A percentile compares a stretch with the other conserved stretches of the same genome.
These are phyloP conservation scores for Leccinellum albellum DNA, from an alignment of 768 basidiomycete genomes.

Conservation along the genomic window DNA sequence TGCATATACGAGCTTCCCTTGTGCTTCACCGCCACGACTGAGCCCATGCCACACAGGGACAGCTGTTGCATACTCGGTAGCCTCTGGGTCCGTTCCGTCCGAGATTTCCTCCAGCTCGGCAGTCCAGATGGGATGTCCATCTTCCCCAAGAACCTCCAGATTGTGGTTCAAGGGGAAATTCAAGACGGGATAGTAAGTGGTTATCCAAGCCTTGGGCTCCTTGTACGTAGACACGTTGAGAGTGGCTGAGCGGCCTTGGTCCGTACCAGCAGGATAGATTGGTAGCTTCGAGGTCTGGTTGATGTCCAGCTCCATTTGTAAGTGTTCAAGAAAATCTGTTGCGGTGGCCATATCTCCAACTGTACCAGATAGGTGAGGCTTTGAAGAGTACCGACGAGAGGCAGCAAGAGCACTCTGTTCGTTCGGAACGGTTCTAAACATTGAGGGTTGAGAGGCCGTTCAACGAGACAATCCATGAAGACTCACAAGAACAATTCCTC, in stretches of 20 bases:
- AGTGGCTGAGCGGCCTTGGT: slow-evolving; percentile 50
- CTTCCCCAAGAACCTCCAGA: slow-evolving; percentile 52
- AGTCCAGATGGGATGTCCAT: slow-evolving; percentile 49
- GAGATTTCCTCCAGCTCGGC: slow-evolving; percentile 65
- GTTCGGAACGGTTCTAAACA: too few relatives aligned
- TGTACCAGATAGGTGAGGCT: slow-evolving; percentile 61
- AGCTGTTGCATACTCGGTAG: slow-evolving; percentile 50
- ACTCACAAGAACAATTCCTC: too few relatives aligned
- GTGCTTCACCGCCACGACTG: slow-evolving; percentile 59
- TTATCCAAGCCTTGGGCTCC: slow-evolving; percentile 56
- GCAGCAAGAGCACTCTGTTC: slow-evolving; percentile 36
- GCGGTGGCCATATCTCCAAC: slow-evolving; percentile 54
- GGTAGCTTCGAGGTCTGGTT: slow-evolving; percentile 31
- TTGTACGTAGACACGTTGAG: slow-evolving; percentile 39
- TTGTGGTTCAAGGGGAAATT: slow-evolving; percentile 59
- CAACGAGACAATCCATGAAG: too few relatives aligned
- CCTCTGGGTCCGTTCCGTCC: slow-evolving; percentile 62
- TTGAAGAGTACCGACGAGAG: slow-evolving; percentile 48
- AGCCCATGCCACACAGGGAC: slow-evolving; percentile 70
- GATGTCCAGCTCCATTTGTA: slow-evolving; percentile 50
- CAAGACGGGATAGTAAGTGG: slow-evolving; percentile 70
- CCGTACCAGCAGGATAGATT: slow-evolving; percentile 55
- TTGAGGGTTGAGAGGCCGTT: too few relatives aligned
- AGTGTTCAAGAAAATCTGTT: slow-evolving; percentile 46
- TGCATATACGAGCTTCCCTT: slow-evolving; percentile 57